phyloP scores from a whole-genome alignment of 345 rosid species.

The Eucalyptus polybractea region DNA sequence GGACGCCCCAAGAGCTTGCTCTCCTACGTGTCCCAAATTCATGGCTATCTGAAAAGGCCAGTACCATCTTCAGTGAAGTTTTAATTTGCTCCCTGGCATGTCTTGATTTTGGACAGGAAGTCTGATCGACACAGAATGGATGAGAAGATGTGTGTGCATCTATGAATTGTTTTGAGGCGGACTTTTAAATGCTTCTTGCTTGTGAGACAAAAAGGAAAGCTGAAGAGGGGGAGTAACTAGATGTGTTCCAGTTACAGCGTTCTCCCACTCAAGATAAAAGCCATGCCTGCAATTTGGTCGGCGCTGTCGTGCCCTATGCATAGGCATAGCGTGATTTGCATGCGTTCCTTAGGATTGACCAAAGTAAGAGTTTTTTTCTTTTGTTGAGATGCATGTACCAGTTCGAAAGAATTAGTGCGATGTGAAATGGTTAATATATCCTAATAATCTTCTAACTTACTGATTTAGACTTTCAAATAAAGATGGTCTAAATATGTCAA shows the following conservation, averaged over 20 bases:
- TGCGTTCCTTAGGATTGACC: not conserved
- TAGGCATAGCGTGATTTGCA: no score
- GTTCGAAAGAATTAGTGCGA: no score
- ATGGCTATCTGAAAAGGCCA: not conserved
- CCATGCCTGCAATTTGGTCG: not conserved
- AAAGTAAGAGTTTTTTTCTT: no score
- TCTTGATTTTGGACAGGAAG: not conserved
- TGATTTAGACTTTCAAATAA: no score
- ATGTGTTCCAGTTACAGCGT: no score
- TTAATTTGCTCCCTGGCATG: not conserved
- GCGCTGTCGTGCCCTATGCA: not conserved
- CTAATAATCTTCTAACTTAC: not conserved
- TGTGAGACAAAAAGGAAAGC: no score
- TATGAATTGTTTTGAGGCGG: not conserved
- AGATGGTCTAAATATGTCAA: fast-evolving
- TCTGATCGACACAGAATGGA: not conserved
- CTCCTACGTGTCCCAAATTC: not conserved
- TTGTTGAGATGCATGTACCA: no score
- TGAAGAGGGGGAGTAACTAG: no score
- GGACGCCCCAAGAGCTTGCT: not conserved
- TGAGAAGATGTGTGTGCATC: not conserved
- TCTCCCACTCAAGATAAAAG: not conserved
- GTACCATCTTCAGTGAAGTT: not conserved
- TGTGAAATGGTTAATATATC: not conserved
- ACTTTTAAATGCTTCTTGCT: not conserved